A percentile compares a stretch with the other conserved stretches of the same genome.
phyloP scores from a whole-genome alignment of 2,329 filamentous ascomycete genomes.

The Phialemoniopsis sp. region DNA sequence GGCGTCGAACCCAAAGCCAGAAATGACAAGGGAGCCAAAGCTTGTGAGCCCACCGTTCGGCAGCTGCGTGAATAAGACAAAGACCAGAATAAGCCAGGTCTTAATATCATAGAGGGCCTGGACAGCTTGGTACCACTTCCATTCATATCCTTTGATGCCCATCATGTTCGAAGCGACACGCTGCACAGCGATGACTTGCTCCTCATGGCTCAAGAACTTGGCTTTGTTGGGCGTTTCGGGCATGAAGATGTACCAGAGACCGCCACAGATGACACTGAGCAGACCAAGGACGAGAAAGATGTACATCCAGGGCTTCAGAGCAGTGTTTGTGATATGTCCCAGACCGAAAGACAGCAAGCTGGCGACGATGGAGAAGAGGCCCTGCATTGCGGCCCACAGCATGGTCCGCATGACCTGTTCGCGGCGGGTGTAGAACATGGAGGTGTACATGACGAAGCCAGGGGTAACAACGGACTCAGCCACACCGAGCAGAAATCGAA shows the following conservation, averaged over 20 bases:
- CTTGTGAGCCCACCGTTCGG: slow-evolving; percentile 12
- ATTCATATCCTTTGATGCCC: slow-evolving; percentile 17
- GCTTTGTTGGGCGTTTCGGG: slow-evolving; percentile 11
- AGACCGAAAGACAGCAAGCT: slow-evolving; percentile 15
- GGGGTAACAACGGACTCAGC: slow-evolving; percentile 12
- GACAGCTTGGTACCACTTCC: slow-evolving; percentile 15
- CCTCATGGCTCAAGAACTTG: slow-evolving; percentile 9
- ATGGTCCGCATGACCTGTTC: slow-evolving; percentile 9
- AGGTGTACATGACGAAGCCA: slow-evolving; percentile 12
- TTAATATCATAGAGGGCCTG: slow-evolving; percentile 12
- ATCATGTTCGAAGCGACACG: slow-evolving; percentile 12
- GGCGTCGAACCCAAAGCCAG: slow-evolving; percentile 15
- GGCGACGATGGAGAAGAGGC: slow-evolving; percentile 14
- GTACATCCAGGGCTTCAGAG: slow-evolving; percentile 13
- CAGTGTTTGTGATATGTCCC: slow-evolving; percentile 17
- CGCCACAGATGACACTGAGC: slow-evolving; percentile 8
- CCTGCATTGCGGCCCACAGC: slow-evolving; percentile 11
- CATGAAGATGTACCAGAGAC: slow-evolving; percentile 11
- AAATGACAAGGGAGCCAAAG: slow-evolving; percentile 15
- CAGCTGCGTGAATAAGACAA: slow-evolving; percentile 8
- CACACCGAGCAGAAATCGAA: slow-evolving; percentile 13
- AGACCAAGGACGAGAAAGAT: slow-evolving; percentile 13
- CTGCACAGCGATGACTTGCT: slow-evolving; percentile 10
- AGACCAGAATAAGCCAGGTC: slow-evolving; percentile 7
- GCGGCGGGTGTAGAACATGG: slow-evolving; percentile 11